Evolutionary conservation across 1,284 basidiomycete genomes (phyloP).

Genomic region (Apiotrichum gamsii): DNA sequence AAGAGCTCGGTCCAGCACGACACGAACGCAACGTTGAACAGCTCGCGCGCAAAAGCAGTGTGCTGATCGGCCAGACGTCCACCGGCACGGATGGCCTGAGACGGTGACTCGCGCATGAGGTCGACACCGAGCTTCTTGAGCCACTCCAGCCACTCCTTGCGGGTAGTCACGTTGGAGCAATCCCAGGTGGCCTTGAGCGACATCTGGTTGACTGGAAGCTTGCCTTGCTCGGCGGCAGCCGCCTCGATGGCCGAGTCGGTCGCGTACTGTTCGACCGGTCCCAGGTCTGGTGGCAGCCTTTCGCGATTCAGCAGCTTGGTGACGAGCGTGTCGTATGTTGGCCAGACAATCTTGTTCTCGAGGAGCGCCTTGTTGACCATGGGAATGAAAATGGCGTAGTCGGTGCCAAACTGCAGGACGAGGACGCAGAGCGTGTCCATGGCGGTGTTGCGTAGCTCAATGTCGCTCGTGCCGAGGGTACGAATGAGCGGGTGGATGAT

Average conservation of each 20-base stretch:
- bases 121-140: slow-evolving; percentile 88
- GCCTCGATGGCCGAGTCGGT: slow-evolving; percentile 24
- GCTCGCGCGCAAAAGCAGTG: slow-evolving; percentile 81
- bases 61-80: slow-evolving; percentile 90
- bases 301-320: slow-evolving; percentile 88
- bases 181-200: slow-evolving; percentile 98
- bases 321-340: slow-evolving; percentile 81
- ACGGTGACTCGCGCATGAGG: slow-evolving; percentile 97
- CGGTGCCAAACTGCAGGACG: slow-evolving; percentile 86
- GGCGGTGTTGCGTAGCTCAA: slow-evolving; percentile 74
- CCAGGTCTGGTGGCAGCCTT: slow-evolving; percentile 63
- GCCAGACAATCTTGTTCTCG: slow-evolving; percentile 73
- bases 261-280: slow-evolving; percentile 48
- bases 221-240: slow-evolving; percentile 62
- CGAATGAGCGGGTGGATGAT: slow-evolving; percentile 94
- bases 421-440: slow-evolving; percentile 93
- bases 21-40: slow-evolving; percentile 97
- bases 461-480: slow-evolving; percentile 70
- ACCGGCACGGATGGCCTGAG: slow-evolving; percentile 92
- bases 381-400: slow-evolving; percentile 95
- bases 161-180: slow-evolving; percentile 67
- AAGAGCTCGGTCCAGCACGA: slow-evolving; percentile 97
- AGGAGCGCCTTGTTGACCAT: slow-evolving; percentile 88
- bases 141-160: slow-evolving; percentile 96
- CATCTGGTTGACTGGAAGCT: slow-evolving; percentile 94